Conservation (phyloP, 257 asterid species). For the Coffea canephora region DNA sequence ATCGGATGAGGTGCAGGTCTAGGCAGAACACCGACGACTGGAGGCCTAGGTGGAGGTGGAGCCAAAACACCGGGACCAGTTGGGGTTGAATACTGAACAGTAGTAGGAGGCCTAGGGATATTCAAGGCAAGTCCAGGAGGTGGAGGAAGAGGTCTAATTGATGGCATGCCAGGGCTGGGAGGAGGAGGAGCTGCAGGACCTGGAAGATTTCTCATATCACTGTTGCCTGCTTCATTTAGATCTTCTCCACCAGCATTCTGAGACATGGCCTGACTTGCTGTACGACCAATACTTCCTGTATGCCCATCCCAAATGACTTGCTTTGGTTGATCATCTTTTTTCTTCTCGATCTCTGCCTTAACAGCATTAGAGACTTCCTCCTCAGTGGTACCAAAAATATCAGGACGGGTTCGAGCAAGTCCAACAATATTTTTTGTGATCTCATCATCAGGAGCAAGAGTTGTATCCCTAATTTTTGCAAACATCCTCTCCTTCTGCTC, state of each 20-base stretch:
- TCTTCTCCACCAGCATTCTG: conserved; percentile 64
- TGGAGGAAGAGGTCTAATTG: conserved; percentile 79
- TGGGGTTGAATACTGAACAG: no score
- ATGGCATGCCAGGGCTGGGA: conserved; percentile 64
- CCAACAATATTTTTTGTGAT: no score
- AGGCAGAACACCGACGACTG: conserved; percentile 57
- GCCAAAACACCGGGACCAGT: no score
- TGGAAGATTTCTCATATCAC: conserved; percentile 58
- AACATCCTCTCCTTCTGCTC: no score
- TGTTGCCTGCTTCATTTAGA: conserved; percentile 40
- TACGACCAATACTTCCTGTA: conserved; percentile 85
- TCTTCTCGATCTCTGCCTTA: no score
- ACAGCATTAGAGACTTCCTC: no score
- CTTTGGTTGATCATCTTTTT: conserved; percentile 90
- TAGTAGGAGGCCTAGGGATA: conserved; percentile 68
- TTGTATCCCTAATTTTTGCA: no score
- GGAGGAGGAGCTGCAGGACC: conserved; percentile 91
- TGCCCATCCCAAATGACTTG: conserved; percentile 99
- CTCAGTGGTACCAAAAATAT: no score
- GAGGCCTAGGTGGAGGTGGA: no score
- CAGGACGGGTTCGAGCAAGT: no score
- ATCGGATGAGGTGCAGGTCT: conserved; percentile 77
- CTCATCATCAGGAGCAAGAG: no score
- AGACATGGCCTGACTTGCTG: conserved; percentile 90
- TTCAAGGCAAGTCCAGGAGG: conserved; percentile 81